These are phyloP conservation scores for Rhynchosporium graminicola DNA, from an alignment of 2,329 filamentous ascomycete genomes.

Conservation along the genomic window DNA sequence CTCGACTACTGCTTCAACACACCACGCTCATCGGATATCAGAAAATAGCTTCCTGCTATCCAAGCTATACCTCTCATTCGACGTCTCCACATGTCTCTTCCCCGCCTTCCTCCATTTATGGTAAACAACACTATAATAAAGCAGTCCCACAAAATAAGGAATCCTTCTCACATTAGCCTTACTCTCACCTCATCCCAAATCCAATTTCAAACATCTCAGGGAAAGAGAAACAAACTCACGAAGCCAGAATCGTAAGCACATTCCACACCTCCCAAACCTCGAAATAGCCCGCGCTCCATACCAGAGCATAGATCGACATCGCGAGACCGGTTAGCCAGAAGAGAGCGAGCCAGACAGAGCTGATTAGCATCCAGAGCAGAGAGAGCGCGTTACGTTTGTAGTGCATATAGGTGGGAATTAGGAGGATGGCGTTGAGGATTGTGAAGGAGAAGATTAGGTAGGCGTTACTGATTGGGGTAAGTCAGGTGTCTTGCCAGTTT, in stretches of 20 bases:
- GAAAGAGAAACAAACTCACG: not conserved
- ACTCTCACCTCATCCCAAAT: not conserved
- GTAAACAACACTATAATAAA: slow-evolving; percentile 1
- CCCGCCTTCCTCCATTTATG: not conserved
- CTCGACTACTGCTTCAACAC: not conserved
- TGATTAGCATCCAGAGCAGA: slow-evolving; percentile 8
- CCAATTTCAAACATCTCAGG: not conserved
- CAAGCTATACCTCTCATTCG: slow-evolving; percentile 3
- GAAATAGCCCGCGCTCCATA: not conserved
- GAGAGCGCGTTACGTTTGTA: slow-evolving; percentile 1
- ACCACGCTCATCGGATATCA: not conserved
- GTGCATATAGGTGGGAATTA: slow-evolving; percentile 1
- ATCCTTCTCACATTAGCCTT: not conserved
- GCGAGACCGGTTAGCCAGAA: slow-evolving; percentile 4
- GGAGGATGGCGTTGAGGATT: not conserved
- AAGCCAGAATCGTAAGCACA: not conserved
- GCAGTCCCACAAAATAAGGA: not conserved
- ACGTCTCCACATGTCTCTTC: not conserved
- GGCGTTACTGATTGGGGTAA: not conserved
- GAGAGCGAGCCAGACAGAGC: slow-evolving; percentile 1
- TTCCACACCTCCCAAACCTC: not conserved
- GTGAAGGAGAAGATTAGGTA: slow-evolving; percentile 8
- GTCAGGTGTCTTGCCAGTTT: not conserved
- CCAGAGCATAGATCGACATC: not conserved
- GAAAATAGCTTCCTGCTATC: slow-evolving; percentile 7